Percentiles rank a stretch among this genome's conserved stretches.
Evolutionary conservation across 1,139 yeast species (phyloP).

Genomic region (Candida sp.): DNA sequence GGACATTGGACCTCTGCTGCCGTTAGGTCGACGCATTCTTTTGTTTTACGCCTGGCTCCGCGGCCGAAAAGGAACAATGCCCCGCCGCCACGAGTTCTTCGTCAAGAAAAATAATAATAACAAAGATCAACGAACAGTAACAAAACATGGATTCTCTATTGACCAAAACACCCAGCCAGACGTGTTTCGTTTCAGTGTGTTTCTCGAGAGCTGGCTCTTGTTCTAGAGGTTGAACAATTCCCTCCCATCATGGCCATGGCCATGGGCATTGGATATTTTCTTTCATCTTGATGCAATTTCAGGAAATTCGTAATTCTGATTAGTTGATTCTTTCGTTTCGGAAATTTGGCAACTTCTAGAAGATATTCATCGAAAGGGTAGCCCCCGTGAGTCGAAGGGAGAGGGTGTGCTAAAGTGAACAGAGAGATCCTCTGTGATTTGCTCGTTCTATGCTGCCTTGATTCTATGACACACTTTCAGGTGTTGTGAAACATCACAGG

Average conservation of each 20-base stretch:
- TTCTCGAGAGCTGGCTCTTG: neutral
- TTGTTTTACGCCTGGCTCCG: neutral
- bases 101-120: neutral
- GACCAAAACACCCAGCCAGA: neutral
- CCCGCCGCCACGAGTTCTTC: neutral
- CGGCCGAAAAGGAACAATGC: neutral
- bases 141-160: neutral
- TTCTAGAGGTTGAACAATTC: neutral
- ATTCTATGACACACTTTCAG: no score
- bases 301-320: neutral
- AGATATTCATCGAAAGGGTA: neutral
- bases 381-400: no score
- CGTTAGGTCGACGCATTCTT: neutral
- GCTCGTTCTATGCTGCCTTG: neutral
- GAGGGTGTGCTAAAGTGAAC: no score
- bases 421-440: neutral
- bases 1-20: no score
- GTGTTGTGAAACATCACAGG: neutral
- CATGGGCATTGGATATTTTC: neutral
- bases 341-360: neutral
- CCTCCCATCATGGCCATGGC: neutral
- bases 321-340: neutral
- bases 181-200: neutral
- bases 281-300: neutral
- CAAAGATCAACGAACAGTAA: constrained; percentile 1